These are phyloP conservation scores for Fusarium sp. DNA, from an alignment of 2,329 filamentous ascomycete species.

Conservation along the genomic window DNA sequence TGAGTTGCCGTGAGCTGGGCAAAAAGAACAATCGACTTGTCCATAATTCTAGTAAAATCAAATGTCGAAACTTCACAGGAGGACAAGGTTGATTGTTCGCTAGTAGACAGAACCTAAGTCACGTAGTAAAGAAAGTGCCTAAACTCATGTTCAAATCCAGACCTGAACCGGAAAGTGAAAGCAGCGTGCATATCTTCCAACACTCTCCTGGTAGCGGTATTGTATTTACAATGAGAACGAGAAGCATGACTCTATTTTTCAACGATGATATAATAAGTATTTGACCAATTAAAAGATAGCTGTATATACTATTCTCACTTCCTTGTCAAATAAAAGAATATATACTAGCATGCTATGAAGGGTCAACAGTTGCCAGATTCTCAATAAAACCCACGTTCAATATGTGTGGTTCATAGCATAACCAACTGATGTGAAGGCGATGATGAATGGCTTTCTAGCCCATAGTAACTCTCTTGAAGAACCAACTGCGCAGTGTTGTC, in stretches of 20 bases:
- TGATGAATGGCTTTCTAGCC: no score
- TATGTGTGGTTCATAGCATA: no score
- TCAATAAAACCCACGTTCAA: no score
- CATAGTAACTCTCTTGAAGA: no score
- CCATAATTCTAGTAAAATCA: not conserved
- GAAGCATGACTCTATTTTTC: not conserved
- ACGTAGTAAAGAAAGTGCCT: not conserved
- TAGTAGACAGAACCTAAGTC: not conserved
- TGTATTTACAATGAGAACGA: not conserved
- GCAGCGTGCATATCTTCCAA: not conserved
- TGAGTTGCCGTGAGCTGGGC: not conserved
- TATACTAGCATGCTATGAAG: no score
- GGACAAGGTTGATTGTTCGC: not conserved
- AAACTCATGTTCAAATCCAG: not conserved
- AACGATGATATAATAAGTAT: fast-evolving
- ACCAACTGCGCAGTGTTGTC: not conserved
- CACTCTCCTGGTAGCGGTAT: not conserved
- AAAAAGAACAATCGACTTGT: not conserved
- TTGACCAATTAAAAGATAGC: not conserved
- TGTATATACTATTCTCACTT: not conserved
- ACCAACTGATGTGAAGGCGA: no score
- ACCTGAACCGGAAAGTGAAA: not conserved
- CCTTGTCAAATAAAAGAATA: no score
- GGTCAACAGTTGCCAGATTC: no score
- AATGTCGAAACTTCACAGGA: not conserved